These are phyloP conservation scores for Mercurialis annua DNA, from an alignment of 345 rosid genomes.

Conservation along the genomic window DNA sequence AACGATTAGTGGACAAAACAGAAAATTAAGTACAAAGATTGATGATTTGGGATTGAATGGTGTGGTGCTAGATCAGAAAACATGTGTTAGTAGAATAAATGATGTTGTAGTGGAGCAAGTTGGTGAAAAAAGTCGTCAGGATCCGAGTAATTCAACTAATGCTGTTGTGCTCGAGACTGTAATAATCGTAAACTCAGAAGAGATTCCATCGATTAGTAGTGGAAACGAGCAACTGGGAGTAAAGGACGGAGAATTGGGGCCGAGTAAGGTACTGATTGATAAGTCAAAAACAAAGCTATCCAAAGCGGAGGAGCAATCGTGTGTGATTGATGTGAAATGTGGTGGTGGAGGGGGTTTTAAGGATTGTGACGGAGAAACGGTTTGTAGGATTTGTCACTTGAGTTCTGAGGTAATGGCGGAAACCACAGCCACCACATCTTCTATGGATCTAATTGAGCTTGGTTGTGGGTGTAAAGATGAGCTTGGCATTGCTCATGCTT, in stretches of 20 bases:
- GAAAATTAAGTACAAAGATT: slow-evolving; percentile 19
- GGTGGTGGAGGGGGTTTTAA: slow-evolving; percentile 24
- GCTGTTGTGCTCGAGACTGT: slow-evolving; percentile 29
- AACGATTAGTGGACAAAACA: slow-evolving; percentile 22
- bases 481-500: slow-evolving; percentile 71
- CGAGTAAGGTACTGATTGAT: slow-evolving; percentile 24
- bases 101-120: slow-evolving; percentile 18
- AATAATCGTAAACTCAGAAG: slow-evolving; percentile 28
- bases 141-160: slow-evolving; percentile 15
- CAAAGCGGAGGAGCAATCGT: slow-evolving; percentile 37
- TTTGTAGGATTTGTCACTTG: slow-evolving; percentile 92
- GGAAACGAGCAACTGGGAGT: slow-evolving; percentile 18
- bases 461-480: slow-evolving; percentile 94
- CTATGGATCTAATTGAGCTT: slow-evolving; percentile 56
- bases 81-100: slow-evolving; percentile 7
- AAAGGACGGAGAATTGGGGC: slow-evolving; percentile 14
- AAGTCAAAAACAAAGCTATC: slow-evolving; percentile 29
- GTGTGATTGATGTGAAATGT: slow-evolving; percentile 45
- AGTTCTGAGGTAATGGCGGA: slow-evolving; percentile 49
- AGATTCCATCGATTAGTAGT: slow-evolving; percentile 20
- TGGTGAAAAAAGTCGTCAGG: slow-evolving; percentile 25
- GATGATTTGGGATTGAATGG: slow-evolving; percentile 19
- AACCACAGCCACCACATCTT: slow-evolving; percentile 17
- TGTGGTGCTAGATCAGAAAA: slow-evolving; percentile 7
- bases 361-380: slow-evolving; percentile 48